Percentiles rank a stretch among this genome's conserved stretches.
These are phyloP conservation scores for Lactarius sanguifluus DNA, from an alignment of 768 basidiomycete genomes.

Conservation along the genomic window DNA sequence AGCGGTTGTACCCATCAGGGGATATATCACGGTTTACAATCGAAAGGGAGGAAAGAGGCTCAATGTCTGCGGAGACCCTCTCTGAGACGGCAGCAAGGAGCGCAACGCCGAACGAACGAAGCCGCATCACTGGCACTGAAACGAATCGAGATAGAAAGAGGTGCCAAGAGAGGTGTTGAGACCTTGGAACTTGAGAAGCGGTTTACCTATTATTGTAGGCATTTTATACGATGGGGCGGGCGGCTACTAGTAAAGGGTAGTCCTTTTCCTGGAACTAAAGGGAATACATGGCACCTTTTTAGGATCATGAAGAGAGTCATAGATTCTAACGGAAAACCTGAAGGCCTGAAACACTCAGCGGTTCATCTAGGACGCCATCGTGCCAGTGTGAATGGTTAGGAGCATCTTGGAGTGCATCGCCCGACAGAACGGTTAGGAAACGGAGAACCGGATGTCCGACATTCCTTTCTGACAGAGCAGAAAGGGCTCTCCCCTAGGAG, in stretches of 20 bases:
- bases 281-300: not conserved
- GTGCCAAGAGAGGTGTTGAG: not conserved
- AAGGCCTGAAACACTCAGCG: too few species aligned
- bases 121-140: not conserved
- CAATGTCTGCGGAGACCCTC: constrained; percentile 24
- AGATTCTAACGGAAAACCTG: too few species aligned
- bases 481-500: too few species aligned
- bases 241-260: too few species aligned
- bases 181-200: not conserved
- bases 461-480: too few species aligned
- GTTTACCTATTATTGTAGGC: not conserved
- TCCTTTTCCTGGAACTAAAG: not conserved
- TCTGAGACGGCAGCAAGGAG: constrained; percentile 9
- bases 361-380: too few species aligned
- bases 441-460: too few species aligned
- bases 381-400: too few species aligned
- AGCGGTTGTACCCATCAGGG: constrained; percentile 32
- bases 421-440: too few species aligned
- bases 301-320: too few species aligned
- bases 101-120: not conserved
- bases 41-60: constrained; percentile 30
- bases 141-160: not conserved
- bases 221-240: not conserved
- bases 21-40: constrained; percentile 29
- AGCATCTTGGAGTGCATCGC: too few species aligned